phyloP scores from a whole-genome alignment of 208 protist genomes.

The Balamuthia mandrillaris region DNA sequence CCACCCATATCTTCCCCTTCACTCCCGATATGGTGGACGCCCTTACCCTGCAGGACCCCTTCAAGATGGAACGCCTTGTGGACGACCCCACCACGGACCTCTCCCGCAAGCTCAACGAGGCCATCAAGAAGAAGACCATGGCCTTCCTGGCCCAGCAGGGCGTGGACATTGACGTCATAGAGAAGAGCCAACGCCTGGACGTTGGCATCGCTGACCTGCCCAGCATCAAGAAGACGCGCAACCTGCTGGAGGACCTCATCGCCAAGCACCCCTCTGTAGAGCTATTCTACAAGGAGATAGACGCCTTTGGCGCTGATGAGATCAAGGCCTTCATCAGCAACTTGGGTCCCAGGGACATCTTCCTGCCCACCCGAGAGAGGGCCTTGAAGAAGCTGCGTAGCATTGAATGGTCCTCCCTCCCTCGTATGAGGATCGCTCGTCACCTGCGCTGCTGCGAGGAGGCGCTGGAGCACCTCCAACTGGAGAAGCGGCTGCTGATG shows the following conservation, averaged over 20 bases:
- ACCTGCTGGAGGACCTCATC: background rate
- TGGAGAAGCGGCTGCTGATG: conserved; percentile 21
- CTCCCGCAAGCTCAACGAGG: background rate
- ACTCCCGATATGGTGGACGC: background rate
- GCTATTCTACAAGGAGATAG: background rate
- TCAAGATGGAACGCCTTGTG: conserved; percentile 19
- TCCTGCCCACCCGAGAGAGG: background rate
- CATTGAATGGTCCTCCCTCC: background rate
- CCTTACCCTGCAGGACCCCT: background rate
- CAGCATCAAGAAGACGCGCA: background rate
- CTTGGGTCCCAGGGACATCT: background rate
- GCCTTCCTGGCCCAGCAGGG: conserved; percentile 2
- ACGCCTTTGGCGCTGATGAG: background rate
- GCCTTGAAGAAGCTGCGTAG: background rate
- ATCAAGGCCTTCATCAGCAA: background rate
- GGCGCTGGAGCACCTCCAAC: background rate
- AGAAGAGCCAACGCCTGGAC: background rate
- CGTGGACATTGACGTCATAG: background rate
- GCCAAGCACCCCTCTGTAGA: background rate
- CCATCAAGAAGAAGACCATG: conserved; percentile 11
- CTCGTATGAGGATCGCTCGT: background rate
- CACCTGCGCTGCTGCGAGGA: background rate
- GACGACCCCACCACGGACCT: conserved; percentile 7
- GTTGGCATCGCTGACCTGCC: conserved; percentile 2
- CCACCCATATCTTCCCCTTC: background rate